These are phyloP conservation scores for Parastagonospora nodorum DNA, from an alignment of 2,329 filamentous ascomycete species.

Conservation along the genomic window DNA sequence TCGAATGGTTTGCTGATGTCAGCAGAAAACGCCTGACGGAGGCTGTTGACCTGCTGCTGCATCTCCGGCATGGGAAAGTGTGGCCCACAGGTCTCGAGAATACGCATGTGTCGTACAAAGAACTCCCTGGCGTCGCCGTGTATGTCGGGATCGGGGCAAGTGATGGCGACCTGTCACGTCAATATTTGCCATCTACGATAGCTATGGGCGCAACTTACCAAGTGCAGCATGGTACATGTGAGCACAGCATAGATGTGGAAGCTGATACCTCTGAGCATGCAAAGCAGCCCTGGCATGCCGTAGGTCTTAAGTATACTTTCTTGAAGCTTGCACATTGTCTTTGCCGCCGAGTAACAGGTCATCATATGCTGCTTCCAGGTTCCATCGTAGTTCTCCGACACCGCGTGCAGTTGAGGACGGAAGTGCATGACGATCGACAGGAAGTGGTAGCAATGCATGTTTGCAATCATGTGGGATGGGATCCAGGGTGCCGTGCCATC, in stretches of 20 bases:
- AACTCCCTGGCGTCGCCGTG: conserved; percentile 84
- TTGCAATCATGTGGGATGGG: conserved; percentile 84
- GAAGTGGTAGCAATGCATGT: conserved; percentile 88
- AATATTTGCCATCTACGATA: neutral
- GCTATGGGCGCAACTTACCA: conserved; percentile 66
- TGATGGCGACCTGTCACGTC: conserved; percentile 76
- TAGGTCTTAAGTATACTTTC: conserved; percentile 79
- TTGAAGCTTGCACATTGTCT: conserved; percentile 82
- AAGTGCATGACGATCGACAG: conserved; percentile 85
- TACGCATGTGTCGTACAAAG: conserved; percentile 91
- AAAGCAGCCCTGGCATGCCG: conserved; percentile 79
- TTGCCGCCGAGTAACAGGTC: conserved; percentile 82
- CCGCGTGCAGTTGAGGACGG: conserved; percentile 76
- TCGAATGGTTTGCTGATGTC: conserved; percentile 85
- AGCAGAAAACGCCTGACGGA: conserved; percentile 89
- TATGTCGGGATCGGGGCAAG: conserved; percentile 87
- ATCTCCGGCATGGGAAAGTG: conserved; percentile 90
- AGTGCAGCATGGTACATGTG: conserved; percentile 88
- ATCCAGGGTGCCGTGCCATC: conserved; percentile 85
- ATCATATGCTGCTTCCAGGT: conserved; percentile 89
- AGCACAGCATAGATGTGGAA: conserved; percentile 93
- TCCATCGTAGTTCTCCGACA: conserved; percentile 76
- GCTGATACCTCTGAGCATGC: conserved; percentile 92
- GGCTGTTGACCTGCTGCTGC: conserved; percentile 84
- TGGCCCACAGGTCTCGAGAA: conserved; percentile 82